Base-by-base conservation (phyloP, 1,284 basidiomycete species). In the Cystobasidium sp. region DNA sequence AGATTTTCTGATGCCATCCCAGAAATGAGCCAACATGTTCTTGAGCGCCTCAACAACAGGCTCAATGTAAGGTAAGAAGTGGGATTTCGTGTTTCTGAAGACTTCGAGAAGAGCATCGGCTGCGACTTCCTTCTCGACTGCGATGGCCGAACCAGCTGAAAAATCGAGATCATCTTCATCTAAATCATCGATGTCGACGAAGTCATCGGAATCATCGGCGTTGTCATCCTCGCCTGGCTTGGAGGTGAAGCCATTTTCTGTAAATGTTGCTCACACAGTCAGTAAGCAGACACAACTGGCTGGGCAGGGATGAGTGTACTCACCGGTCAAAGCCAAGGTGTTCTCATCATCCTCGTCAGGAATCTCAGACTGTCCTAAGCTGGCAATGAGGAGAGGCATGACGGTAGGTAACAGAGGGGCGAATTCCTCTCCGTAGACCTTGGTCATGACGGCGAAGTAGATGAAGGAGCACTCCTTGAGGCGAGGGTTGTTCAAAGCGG, bases 41-140 rank as follows among this genome's bases (percentile, higher is more conserved):
- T 93, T 86, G 61, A 99, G 88, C 80, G 94, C 91, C 75, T 93
- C 86, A 65, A 92, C 89, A 75, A 93, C 88, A 78, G 84, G 80
- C 80, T 86, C 84, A 62, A 87, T 79, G 82, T 88, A 99, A 5
- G 94, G 94, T 78, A 98, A 85, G 89, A 97, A 99, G 80, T 92
- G 90, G 51, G 83, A 83, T 81, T 89, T 89, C 67, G 94, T 96
- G 61, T 91, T 87, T 55, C 88, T 86, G 83, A 98, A 98, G 75
- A 99, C 85, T 68, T 93, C 91, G 72, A 96, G 94, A 76, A 99
- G 90, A 41, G 96, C 94, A 83, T 99, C 96, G 49, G 94, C 94
- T 6, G 97, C 96, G 74, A 98, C 97, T 85, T 99, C 97, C 85
- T 99, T 99, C 86, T 99, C 97, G 74, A 99, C 94, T 68, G 95